Evolutionary conservation across 2,329 filamentous ascomycete species (phyloP).

Genomic region (Tolypocladium paradoxum): DNA sequence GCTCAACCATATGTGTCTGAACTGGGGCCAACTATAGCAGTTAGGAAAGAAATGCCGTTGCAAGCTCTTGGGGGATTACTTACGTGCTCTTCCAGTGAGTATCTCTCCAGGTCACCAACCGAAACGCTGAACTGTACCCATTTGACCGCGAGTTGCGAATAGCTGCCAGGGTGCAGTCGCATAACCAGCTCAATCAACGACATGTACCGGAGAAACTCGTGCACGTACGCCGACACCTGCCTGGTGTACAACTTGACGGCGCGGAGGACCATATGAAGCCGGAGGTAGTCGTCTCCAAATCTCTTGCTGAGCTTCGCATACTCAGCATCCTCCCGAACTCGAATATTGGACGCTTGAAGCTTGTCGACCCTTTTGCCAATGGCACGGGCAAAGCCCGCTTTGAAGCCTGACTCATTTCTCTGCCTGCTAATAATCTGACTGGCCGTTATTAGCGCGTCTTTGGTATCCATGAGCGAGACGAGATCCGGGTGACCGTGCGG

Average conservation of each 20-base stretch:
- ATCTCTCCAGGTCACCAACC: constrained; percentile 74
- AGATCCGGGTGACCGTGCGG: constrained; percentile 76
- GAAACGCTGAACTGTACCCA: constrained; percentile 87
- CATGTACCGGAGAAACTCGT: constrained; percentile 70
- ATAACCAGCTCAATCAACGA: constrained; percentile 76
- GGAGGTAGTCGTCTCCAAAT: constrained; percentile 85
- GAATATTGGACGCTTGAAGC: constrained; percentile 51
- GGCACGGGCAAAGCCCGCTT: constrained; percentile 70
- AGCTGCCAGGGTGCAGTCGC: constrained; percentile 56
- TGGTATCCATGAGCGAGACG: constrained; percentile 44
- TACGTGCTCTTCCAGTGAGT: constrained; percentile 77
- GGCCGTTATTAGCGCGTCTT: constrained; percentile 48
- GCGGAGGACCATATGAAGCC: constrained; percentile 80
- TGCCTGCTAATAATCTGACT: constrained; percentile 77
- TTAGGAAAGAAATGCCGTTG: background rate
- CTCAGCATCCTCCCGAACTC: constrained; percentile 63
- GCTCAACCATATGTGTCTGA: constrained; percentile 73
- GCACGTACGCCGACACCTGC: constrained; percentile 67
- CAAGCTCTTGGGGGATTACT: constrained; percentile 19
- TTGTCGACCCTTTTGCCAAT: constrained; percentile 86
- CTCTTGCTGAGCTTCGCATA: constrained; percentile 75
- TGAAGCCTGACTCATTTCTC: constrained; percentile 79
- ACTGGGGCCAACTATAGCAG: constrained; percentile 48
- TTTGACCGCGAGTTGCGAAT: constrained; percentile 82
- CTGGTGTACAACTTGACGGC: constrained; percentile 86